Base-by-base conservation (phyloP, 2,329 filamentous ascomycete species). In the Phyllosticta citriasiana region DNA sequence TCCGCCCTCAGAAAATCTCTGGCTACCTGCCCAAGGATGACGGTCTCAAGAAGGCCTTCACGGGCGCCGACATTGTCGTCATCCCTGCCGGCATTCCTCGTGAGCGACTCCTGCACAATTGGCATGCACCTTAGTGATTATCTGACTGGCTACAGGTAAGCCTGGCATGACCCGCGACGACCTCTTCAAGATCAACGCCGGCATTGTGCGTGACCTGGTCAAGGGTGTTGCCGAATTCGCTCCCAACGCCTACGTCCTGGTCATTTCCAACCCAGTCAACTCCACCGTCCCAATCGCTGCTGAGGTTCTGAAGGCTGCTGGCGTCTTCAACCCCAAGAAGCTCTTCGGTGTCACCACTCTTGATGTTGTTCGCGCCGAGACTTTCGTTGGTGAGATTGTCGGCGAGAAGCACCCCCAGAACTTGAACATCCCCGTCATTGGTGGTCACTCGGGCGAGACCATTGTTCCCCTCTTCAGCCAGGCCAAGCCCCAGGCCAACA, bases 201-300 rank as follows among this genome's bases (percentile, higher is more conserved):
- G 92, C 71, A 99, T 99, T 73, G 94, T 99, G 73, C 91, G 94
- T 80, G 91, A 90, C 69, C 84, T 99, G 68, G 88, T 95, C 70
- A 88, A 96, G 82, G 87, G 89, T 59, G 85, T 91, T 70, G 91
- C 93, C 69, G 87, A 97, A 74, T 85, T 88, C 72, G 87, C 87
- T 74, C 94, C 94, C 74, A 95, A 97, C 76, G 94, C 94, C 61
- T 96, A 88, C 80, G 86, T 96, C 75, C 86, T 97, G 67, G 87
- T 99, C 81, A 99, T 99, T 78, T 97, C 93, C 72, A 99, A 99
- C 85, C 94, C 94, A 63, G 94, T 99, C 78, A 99, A 99, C 87
- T 96, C 91, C 59, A 99, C 94, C 62, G 94, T 99, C 62, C 94
- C 94, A 66, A 97, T 99, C 73, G 89, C 94, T 66, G 94, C 92